Evolutionary conservation across 768 basidiomycete species (phyloP).

Genomic region (Russula virescens): DNA sequence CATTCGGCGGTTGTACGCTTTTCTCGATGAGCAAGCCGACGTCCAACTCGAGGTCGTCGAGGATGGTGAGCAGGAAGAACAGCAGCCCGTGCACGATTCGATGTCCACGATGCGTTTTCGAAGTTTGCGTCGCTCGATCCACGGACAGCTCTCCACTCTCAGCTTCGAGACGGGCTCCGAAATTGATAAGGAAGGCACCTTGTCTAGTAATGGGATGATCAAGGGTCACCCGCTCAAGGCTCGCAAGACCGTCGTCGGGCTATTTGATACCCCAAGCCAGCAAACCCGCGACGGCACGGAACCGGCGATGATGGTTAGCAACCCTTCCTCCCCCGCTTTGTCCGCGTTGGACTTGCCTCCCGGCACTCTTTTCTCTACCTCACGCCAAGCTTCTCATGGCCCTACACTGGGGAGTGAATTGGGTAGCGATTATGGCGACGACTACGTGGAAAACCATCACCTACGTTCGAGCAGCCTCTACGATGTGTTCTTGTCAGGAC

Average conservation of each 20-base stretch:
- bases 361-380: constrained; percentile 5
- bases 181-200: constrained; percentile 29
- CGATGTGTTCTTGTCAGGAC: constrained; percentile 34
- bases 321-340: constrained; percentile 15
- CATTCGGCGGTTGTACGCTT: constrained; percentile 66
- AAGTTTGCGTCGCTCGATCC: constrained; percentile 42
- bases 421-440: constrained; percentile 46
- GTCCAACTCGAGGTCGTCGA: constrained; percentile 44
- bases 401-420: constrained; percentile 54
- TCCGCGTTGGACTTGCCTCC: constrained; percentile 19
- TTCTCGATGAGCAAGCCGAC: constrained; percentile 49
- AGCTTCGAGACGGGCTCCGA: constrained; percentile 26
- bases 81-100: constrained; percentile 30
- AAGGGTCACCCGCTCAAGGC: constrained; percentile 26
- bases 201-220: constrained; percentile 19
- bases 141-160: constrained; percentile 24
- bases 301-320: constrained; percentile 3
- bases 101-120: constrained; percentile 42
- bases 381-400: constrained; percentile 18
- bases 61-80: constrained; percentile 31
- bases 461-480: constrained; percentile 52
- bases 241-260: constrained; percentile 54
- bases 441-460: constrained; percentile 40
- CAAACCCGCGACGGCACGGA: constrained; percentile 3
- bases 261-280: constrained; percentile 43